A percentile compares a stretch with the other conserved stretches of the same genome.
Conservation (phyloP, 78 protist species). For the Polysphondylium violaceum region DNA sequence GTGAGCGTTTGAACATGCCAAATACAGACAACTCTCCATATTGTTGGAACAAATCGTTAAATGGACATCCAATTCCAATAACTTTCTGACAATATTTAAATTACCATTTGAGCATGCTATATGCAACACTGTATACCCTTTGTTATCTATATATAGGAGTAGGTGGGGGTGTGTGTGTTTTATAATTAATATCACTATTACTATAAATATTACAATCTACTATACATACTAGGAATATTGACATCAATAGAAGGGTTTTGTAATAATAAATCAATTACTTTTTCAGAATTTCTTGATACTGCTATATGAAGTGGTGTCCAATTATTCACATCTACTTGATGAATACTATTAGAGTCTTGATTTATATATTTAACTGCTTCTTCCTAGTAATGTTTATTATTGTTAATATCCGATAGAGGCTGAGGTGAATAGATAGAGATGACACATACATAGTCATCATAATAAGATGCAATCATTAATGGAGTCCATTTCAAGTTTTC, state of each 20-base stretch:
- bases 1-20: slow-evolving; percentile 35
- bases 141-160: not conserved
- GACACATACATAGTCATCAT: no score
- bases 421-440: no score
- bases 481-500: not conserved
- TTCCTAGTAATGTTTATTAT: not conserved
- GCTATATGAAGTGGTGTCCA: slow-evolving; percentile 53
- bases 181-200: not conserved
- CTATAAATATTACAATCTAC: not conserved
- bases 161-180: no score
- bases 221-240: slow-evolving; percentile 7
- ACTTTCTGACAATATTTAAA: slow-evolving; percentile 8
- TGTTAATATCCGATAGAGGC: no score
- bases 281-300: not conserved
- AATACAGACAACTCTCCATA: slow-evolving; percentile 25
- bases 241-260: slow-evolving; percentile 2
- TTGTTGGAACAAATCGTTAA: not conserved
- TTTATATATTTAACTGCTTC: not conserved
- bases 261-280: not conserved
- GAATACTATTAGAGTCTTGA: not conserved
- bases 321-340: slow-evolving; percentile 7
- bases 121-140: slow-evolving; percentile 60
- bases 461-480: no score
- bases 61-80: not conserved
- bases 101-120: slow-evolving; percentile 63